Base-by-base conservation (phyloP, 257 asterid species). In the Jacaranda mimosifolia region DNA sequence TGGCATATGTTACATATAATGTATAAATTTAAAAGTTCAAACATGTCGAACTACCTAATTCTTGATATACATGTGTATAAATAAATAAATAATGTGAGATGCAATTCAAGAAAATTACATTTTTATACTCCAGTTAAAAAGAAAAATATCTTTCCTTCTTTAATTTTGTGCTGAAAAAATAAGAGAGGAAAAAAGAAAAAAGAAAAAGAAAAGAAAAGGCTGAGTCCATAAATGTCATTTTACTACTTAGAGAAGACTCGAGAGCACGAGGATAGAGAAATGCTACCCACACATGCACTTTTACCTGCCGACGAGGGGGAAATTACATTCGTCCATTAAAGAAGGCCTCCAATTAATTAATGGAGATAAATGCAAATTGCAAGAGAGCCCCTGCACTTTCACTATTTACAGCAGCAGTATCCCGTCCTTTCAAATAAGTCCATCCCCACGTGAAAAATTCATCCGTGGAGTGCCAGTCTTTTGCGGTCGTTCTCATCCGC, bases 361-460 rank as follows among this genome's bases (percentile, higher is more conserved):
- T 19, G 57, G 68, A 14, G 46, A 32, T 74, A 3, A 74, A 36
- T 74, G 38, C n/a, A 76, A 56, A 57, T 43, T 56, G 58, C 73
- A 5, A 9, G 13, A 11, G 11, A 70, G 60, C 15, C 55, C 72
- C 40, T 63, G 3, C 6, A 63, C 7, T 48, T 43, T 4, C 13
- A 62, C 3, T 9, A 35, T 15, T 73, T 0, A 57, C 46, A 7
- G 4, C 4, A 5, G 36, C 6, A n/a, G n/a, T n/a, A n/a, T n/a
- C n/a, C n/a, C n/a, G n/a, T n/a, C n/a, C n/a, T n/a, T n/a, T n/a
- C n/a, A n/a, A n/a, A n/a, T 12, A 15, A 15, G 51, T 15, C 11
- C 43, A 14, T 63, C 19, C 75, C 70, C 55, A 74, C 43, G 79
- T 74, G 72, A 18, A 38, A 64, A 51, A n/a, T 11, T 63, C 65